Percentiles rank a stretch among this genome's conserved stretches.
These are phyloP conservation scores for Datisca glomerata DNA, from an alignment of 306 rosid genomes.

Conservation along the genomic window DNA sequence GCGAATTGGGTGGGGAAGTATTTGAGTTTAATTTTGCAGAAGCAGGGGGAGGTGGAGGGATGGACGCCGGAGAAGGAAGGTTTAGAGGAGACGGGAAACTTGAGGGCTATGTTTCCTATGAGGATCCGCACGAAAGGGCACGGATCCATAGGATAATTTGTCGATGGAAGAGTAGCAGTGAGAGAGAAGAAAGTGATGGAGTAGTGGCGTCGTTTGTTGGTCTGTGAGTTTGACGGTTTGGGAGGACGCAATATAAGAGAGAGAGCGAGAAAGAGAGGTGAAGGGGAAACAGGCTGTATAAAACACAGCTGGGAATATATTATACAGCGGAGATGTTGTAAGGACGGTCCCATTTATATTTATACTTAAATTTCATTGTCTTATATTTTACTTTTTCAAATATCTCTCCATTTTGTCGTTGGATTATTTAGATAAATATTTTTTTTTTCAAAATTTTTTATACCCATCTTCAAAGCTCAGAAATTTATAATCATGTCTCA, in stretches of 20 bases:
- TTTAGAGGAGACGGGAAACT: constrained; percentile 29
- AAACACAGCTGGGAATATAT: not conserved
- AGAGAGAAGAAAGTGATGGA: not conserved
- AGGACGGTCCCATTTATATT: too few species aligned
- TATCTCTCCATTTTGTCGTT: too few species aligned
- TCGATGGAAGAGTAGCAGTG: not conserved
- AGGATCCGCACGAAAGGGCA: constrained; percentile 68
- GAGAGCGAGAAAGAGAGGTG: not conserved
- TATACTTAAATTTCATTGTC: too few species aligned
- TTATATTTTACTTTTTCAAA: too few species aligned
- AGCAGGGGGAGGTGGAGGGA: constrained; percentile 44
- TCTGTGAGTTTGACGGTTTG: too few species aligned
- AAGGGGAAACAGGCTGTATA: not conserved
- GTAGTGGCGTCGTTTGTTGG: not conserved
- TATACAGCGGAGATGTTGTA: not conserved
- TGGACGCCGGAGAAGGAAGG: constrained; percentile 45
- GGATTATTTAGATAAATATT: too few species aligned
- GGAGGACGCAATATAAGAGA: not conserved
- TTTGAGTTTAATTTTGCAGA: constrained; percentile 42
- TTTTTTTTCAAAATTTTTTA: too few species aligned
- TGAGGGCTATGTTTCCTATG: constrained; percentile 55
- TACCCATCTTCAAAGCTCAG: too few species aligned
- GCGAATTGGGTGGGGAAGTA: constrained; percentile 27
- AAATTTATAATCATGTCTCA: too few species aligned
- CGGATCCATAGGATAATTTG: constrained; percentile 46